Evolutionary conservation across 2,329 filamentous ascomycete genomes (phyloP).

Genomic region (Aspergillus vadensis): DNA sequence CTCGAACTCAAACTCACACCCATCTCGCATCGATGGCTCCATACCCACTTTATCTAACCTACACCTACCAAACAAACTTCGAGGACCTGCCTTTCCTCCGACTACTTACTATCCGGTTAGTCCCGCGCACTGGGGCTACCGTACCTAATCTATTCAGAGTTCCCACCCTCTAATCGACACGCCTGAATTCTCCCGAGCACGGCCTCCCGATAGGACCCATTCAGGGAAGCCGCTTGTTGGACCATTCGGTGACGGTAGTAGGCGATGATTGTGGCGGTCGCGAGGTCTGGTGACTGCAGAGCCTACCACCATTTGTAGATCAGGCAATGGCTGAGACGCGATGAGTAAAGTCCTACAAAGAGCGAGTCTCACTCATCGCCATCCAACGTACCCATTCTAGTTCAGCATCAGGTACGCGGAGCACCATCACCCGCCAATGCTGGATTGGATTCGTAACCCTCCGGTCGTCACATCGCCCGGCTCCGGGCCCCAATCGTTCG

Average conservation of each 20-base stretch:
- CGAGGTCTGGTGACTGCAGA: not conserved
- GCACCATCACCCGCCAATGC: not conserved
- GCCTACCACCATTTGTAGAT: not conserved
- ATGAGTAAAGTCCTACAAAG: not conserved
- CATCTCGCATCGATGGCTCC: not conserved
- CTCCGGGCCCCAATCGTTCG: constrained; percentile 13
- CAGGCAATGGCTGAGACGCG: not conserved
- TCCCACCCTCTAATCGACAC: constrained; percentile 19
- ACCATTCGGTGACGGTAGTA: too few species aligned
- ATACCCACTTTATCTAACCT: not conserved
- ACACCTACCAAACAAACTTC: not conserved
- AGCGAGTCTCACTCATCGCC: not conserved
- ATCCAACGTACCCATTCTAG: not conserved
- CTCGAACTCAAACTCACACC: not conserved
- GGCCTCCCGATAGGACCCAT: constrained; percentile 10
- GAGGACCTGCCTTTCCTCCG: not conserved
- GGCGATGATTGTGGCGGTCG: not conserved
- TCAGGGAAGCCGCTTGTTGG: not conserved
- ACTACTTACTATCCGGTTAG: not conserved
- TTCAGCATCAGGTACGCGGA: not conserved
- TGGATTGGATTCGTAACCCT: not conserved
- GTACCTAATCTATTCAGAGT: constrained; percentile 10
- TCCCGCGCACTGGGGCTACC: not conserved
- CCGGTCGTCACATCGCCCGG: not conserved
- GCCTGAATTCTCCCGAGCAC: constrained; percentile 18